Evolutionary conservation across 768 basidiomycete species (phyloP).

Genomic region (Trametes gibbosa): DNA sequence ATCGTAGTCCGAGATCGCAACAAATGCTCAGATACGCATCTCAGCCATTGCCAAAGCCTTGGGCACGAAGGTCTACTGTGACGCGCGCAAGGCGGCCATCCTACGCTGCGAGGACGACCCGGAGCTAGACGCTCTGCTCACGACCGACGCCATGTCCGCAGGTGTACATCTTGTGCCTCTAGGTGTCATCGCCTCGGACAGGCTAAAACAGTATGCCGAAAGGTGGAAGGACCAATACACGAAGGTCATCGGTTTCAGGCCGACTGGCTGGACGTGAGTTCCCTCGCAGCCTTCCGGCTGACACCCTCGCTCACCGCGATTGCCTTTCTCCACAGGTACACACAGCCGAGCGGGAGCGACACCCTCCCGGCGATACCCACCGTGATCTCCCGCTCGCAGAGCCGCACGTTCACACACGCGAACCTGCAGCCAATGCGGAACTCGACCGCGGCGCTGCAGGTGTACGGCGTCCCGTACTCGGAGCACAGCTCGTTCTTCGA

Average conservation of each 20-base stretch:
- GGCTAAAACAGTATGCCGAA: conserved; percentile 72
- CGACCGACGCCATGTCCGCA: conserved; percentile 69
- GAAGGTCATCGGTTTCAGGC: conserved; percentile 78
- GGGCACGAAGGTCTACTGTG: conserved; percentile 83
- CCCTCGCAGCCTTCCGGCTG: neutral
- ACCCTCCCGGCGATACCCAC: conserved; percentile 60
- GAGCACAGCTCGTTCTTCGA: conserved; percentile 97
- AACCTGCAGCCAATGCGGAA: conserved; percentile 69
- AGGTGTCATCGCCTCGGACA: conserved; percentile 68
- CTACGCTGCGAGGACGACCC: conserved; percentile 82
- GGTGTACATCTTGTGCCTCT: conserved; percentile 87
- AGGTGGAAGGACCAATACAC: conserved; percentile 70
- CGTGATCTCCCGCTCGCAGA: conserved; percentile 66
- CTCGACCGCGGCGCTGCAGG: conserved; percentile 63
- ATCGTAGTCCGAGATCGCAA: too few species aligned
- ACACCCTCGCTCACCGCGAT: neutral
- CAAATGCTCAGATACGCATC: neutral
- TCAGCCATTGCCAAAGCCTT: conserved; percentile 84
- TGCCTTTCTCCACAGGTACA: conserved; percentile 46
- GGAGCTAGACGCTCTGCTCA: conserved; percentile 77
- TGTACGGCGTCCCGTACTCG: conserved; percentile 88
- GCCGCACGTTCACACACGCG: conserved; percentile 63
- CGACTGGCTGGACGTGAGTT: conserved; percentile 94
- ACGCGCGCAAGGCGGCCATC: conserved; percentile 77
- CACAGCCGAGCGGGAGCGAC: conserved; percentile 62